Evolutionary conservation across 2,329 filamentous ascomycete genomes (phyloP).

Genomic region (Alternaria sp.): DNA sequence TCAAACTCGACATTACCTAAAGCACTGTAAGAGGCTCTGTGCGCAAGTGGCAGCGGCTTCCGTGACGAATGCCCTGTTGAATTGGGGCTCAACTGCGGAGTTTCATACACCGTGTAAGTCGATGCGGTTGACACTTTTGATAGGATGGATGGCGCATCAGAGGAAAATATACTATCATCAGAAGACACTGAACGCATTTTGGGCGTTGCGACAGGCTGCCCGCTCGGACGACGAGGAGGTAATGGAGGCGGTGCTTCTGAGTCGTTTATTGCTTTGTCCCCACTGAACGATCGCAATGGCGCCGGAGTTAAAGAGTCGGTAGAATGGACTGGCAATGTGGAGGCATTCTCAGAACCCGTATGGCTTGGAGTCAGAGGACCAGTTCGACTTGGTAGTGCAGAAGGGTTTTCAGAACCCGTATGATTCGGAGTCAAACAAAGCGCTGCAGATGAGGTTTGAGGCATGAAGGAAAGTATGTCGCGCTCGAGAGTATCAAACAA

Average conservation of each 20-base stretch:
- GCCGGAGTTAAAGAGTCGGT: constrained; percentile 1
- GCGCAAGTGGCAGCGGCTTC: constrained; percentile 23
- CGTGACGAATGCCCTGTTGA: constrained; percentile 10
- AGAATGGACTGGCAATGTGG: not conserved
- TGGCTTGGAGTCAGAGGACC: not conserved
- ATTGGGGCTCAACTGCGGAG: constrained; percentile 2
- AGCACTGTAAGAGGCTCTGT: constrained; percentile 22
- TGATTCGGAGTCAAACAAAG: constrained; percentile 5
- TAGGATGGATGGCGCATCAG: constrained; percentile 14
- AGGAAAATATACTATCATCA: constrained; percentile 19
- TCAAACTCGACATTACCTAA: not conserved
- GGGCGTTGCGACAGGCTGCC: constrained; percentile 6
- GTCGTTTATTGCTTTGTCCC: not conserved
- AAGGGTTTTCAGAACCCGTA: not conserved
- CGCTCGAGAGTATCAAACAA: constrained; percentile 24
- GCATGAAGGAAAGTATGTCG: constrained; percentile 28
- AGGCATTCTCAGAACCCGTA: not conserved
- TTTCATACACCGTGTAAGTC: constrained; percentile 22
- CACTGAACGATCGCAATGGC: constrained; percentile 20
- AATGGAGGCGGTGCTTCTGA: constrained; percentile 19
- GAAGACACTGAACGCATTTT: constrained; percentile 16
- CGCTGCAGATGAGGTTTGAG: constrained; percentile 17
- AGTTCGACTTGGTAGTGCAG: not conserved
- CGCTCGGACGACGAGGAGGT: constrained; percentile 33
- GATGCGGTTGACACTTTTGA: constrained; percentile 29